phyloP scores from a whole-genome alignment of 495 filamentous ascomycete genomes.

The Hypoxylon lienhwacheense region DNA sequence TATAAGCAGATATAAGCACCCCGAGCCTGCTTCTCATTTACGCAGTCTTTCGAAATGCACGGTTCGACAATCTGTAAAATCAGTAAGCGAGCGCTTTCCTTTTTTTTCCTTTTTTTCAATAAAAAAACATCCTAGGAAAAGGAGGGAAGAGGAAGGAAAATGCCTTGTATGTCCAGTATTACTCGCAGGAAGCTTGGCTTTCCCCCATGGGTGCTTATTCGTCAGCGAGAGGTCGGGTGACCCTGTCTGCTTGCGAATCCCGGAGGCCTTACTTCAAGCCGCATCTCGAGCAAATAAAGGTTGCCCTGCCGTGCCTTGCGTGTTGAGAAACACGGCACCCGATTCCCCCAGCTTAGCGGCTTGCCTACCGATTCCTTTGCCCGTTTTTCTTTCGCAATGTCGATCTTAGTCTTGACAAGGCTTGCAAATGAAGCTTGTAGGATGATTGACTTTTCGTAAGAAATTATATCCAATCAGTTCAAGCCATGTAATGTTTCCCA shows the following conservation, averaged over 20 bases:
- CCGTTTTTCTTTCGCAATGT: constrained; percentile 3
- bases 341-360: not conserved
- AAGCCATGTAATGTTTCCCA: constrained; percentile 33
- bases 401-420: constrained; percentile 10
- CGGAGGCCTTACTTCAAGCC: constrained; percentile 20
- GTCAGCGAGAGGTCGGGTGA: constrained; percentile 33
- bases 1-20: not conserved
- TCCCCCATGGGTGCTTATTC: constrained; percentile 19
- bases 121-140: too few species aligned
- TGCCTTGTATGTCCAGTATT: constrained; percentile 15
- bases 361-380: too few species aligned
- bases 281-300: constrained; percentile 1
- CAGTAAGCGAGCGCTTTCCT: too few species aligned
- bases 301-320: not conserved
- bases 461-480: constrained; percentile 26
- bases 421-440: constrained; percentile 3
- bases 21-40: constrained; percentile 7
- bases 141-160: not conserved
- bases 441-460: constrained; percentile 1
- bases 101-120: too few species aligned
- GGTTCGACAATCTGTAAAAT: not conserved
- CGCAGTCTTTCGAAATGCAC: constrained; percentile 1
- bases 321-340: constrained; percentile 10
- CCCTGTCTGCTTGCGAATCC: constrained; percentile 16
- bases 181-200: constrained; percentile 16